Percentiles rank a stretch among this genome's conserved stretches.
Evolutionary conservation across 2,329 filamentous ascomycete species (phyloP).

Genomic region (Cladophialophora chaetospira): DNA sequence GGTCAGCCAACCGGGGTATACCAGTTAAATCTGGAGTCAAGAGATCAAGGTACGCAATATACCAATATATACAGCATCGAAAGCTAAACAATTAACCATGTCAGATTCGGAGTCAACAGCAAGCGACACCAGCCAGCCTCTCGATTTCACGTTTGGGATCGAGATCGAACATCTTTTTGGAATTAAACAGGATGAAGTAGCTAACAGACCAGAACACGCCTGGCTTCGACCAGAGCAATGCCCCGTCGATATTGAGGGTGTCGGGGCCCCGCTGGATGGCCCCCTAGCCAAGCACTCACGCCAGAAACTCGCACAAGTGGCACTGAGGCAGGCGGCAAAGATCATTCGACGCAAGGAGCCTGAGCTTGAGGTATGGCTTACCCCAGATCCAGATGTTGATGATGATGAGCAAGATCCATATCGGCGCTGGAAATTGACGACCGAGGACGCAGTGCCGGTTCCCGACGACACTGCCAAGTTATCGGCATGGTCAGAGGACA

Average conservation of each 20-base stretch:
- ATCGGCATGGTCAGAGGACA: neutral
- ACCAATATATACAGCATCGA: neutral
- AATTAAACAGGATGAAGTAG: neutral
- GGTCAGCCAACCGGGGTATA: no score
- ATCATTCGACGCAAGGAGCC: neutral
- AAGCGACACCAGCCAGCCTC: neutral
- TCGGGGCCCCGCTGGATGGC: neutral
- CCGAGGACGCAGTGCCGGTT: neutral
- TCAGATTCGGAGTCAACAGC: neutral
- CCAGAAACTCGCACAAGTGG: neutral
- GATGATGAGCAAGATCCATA: neutral
- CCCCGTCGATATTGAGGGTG: neutral
- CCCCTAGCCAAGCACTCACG: neutral
- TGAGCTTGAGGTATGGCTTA: neutral
- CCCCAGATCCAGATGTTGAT: neutral
- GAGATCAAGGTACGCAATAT: neutral
- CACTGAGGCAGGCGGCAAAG: conserved; percentile 1
- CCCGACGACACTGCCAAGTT: neutral
- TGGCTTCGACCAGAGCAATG: neutral
- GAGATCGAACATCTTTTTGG: conserved; percentile 6
- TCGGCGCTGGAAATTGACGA: neutral
- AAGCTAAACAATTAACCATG: neutral
- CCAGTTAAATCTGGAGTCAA: no score
- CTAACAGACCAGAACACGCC: neutral
- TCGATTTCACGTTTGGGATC: conserved; percentile 1